phyloP scores from a whole-genome alignment of 306 rosid species.

The Pyrus bretschneideri region DNA sequence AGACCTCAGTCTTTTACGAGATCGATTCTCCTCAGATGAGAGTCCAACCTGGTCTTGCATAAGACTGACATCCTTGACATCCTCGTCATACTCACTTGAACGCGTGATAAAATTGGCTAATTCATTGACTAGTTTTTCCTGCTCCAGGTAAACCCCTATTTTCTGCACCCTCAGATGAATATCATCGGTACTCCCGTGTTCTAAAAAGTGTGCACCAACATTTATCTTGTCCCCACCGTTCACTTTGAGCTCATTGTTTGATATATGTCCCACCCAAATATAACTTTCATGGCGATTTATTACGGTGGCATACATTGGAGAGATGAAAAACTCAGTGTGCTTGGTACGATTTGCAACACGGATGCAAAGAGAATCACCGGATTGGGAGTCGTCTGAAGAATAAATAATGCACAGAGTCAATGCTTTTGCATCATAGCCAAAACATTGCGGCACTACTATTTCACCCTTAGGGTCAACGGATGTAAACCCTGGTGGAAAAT shows the following conservation, averaged over 20 bases:
- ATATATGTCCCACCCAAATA: neutral
- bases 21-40: no score
- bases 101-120: no score
- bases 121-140: neutral
- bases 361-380: neutral
- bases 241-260: neutral
- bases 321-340: no score
- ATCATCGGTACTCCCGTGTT: no score
- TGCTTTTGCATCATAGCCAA: neutral
- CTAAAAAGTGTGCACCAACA: neutral
- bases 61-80: no score
- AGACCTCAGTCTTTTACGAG: no score
- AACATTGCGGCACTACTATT: neutral
- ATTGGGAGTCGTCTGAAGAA: neutral
- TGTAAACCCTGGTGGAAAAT: constrained; percentile 8
- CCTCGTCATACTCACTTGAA: no score
- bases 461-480: neutral
- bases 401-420: constrained; percentile 4
- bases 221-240: neutral
- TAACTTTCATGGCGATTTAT: neutral
- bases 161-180: neutral
- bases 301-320: neutral
- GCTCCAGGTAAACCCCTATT: neutral
- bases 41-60: no score
- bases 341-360: no score